These are phyloP conservation scores for Delonix regia DNA, from an alignment of 306 rosid genomes.

Conservation along the genomic window DNA sequence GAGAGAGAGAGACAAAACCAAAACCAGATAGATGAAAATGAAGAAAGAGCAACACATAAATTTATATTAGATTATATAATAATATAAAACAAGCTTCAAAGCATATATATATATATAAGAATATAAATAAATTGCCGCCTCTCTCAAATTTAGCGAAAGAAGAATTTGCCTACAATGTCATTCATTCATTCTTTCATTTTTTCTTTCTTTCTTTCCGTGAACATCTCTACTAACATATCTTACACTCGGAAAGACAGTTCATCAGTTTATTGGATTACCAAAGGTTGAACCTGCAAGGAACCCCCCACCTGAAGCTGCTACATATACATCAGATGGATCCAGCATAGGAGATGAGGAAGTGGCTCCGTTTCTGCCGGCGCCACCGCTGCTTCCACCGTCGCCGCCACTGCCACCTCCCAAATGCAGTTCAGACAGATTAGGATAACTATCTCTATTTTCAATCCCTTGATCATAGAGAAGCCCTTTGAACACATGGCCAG, in stretches of 20 bases:
- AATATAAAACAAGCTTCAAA: constrained; percentile 39
- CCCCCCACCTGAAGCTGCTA: constrained; percentile 54
- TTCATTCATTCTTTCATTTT: not conserved
- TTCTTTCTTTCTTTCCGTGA: constrained; percentile 28
- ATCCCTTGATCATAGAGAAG: constrained; percentile 82
- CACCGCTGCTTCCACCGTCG: not conserved
- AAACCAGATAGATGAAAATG: constrained; percentile 12
- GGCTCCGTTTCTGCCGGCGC: constrained; percentile 51
- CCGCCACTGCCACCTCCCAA: constrained; percentile 64
- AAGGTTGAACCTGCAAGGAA: constrained; percentile 75
- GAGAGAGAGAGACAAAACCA: not conserved
- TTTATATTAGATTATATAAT: not conserved
- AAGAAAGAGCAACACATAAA: constrained; percentile 35
- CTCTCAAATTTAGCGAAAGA: constrained; percentile 25
- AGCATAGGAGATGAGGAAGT: constrained; percentile 71
- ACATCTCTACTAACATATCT: constrained; percentile 31
- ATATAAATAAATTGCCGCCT: constrained; percentile 12
- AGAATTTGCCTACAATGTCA: constrained; percentile 39
- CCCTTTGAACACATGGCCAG: constrained; percentile 91
- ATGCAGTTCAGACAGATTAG: constrained; percentile 75
- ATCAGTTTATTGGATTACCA: constrained; percentile 81
- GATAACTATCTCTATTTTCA: constrained; percentile 62
- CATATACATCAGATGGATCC: constrained; percentile 70
- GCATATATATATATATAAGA: constrained; percentile 30
- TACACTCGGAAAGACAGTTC: constrained; percentile 34